Evolutionary conservation across 1,139 yeast genomes (phyloP), one percentile per base, ranked within the genome.

Genomic region (Eremothecium cymbalariae): DNA sequence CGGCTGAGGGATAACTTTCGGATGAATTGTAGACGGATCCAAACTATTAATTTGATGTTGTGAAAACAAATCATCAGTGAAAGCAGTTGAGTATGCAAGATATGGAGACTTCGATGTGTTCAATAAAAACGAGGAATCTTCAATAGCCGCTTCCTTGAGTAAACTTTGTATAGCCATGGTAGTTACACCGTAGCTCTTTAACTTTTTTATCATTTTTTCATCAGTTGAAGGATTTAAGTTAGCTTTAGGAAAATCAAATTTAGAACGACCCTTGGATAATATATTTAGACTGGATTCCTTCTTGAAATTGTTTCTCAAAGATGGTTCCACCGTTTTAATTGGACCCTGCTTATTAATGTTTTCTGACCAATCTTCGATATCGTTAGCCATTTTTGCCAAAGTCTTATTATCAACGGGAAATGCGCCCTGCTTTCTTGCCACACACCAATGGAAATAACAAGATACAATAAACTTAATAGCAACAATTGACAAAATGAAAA

Each of bases 361-460:
- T 42, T 77, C 78, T 7, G 84, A 77, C 94, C 94, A 84, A 47
- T 73, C 72, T 47, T 83, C 94, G 42, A 85, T 77, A 45, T 74
- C 80, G 30, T 71, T 65, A 25, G 68, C 69, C 55, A 77, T 74
- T 38, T 65, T 59, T 25, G 64, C 68, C 58, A 73, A 63, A 35
- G 68, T 63, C 43, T 72, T 70, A 45, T 75, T 66, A 49, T 73
- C 73, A 38, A 77, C 64, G 21, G 64, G 64, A 38, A 72, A 71
- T 2, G 90, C 93, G 43, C 97, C 96, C 62, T 86, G 96, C 31
- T 64, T 67, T 35, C 77, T 74, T 8, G 94, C 71, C 25, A 88
- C 62, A 38, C 75, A 63, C 95, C 95, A 88, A 46, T 80, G 75
- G 65, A 81, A 90, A 57, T 85, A 85, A 57, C 93, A 78, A 0